A percentile compares a stretch with the other conserved stretches of the same genome.
Conservation (phyloP, 306 rosid species). For the Acacia crassicarpa region DNA sequence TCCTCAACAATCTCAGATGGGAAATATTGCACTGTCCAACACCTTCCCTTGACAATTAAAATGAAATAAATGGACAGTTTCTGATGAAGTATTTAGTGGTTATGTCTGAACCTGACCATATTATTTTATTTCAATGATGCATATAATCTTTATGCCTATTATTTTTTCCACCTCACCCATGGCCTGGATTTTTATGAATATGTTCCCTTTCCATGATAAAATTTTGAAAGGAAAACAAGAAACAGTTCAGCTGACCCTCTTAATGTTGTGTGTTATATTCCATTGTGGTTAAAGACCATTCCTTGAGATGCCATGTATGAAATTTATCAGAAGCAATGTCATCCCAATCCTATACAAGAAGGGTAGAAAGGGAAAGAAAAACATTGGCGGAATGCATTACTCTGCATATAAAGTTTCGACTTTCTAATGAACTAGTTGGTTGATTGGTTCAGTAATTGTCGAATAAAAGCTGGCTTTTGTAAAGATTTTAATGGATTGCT, state of each 20-base stretch:
- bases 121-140: background rate
- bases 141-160: background rate
- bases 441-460: background rate
- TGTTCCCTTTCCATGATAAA: too few species aligned
- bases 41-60: too few species aligned
- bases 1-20: background rate
- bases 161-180: background rate
- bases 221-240: background rate
- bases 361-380: background rate
- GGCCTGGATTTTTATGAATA: background rate
- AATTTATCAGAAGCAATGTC: background rate
- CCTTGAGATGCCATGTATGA: background rate
- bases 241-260: background rate
- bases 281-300: background rate
- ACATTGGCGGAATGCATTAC: background rate
- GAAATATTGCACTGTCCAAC: background rate
- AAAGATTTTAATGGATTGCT: slow-evolving; percentile 33
- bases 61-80: background rate
- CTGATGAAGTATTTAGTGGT: background rate
- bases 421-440: background rate
- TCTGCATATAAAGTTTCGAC: background rate
- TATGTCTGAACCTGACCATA: background rate
- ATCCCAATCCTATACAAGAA: background rate
- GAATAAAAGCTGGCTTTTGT: slow-evolving; percentile 4
- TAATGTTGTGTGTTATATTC: background rate